A percentile compares a stretch with the other conserved stretches of the same genome.
Evolutionary conservation across 108 stramenopile species (phyloP).

Genomic region (Fistulifera pelliculosa): DNA sequence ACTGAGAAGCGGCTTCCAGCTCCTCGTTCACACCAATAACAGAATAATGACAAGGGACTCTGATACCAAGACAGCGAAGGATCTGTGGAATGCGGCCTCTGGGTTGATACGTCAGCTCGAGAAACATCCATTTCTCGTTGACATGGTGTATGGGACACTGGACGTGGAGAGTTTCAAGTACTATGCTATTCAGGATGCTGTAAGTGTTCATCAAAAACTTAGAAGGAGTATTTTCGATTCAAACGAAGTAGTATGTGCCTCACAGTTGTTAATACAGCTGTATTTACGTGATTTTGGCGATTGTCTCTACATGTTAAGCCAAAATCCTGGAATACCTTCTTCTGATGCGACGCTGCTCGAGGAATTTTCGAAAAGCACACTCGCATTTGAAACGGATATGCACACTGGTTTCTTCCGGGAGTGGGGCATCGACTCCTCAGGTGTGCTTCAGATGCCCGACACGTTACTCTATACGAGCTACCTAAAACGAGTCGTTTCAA

Average conservation of each 20-base stretch:
- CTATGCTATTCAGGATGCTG: constrained; percentile 76
- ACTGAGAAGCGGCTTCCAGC: too few species aligned
- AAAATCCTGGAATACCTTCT: constrained; percentile 22
- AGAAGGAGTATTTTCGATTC: too few species aligned
- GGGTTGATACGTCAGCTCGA: constrained; percentile 56
- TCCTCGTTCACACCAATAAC: too few species aligned
- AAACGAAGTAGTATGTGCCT: too few species aligned
- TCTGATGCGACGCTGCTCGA: constrained; percentile 33
- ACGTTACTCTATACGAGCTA: constrained; percentile 78
- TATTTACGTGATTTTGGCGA: constrained; percentile 72
- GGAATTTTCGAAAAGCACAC: constrained; percentile 61
- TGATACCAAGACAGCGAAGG: constrained; percentile 25
- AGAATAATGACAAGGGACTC: not conserved
- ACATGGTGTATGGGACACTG: constrained; percentile 74
- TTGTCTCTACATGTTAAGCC: constrained; percentile 41
- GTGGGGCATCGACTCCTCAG: constrained; percentile 52
- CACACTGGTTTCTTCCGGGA: constrained; percentile 65
- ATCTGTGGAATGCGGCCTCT: constrained; percentile 59
- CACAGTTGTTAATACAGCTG: too few species aligned
- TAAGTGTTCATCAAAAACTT: too few species aligned
- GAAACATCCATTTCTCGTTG: constrained; percentile 72
- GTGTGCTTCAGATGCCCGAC: constrained; percentile 65
- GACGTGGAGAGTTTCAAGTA: constrained; percentile 54
- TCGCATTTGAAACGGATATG: constrained; percentile 60
- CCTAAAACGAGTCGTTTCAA: constrained; percentile 58